Percentiles rank a stretch among this genome's conserved stretches.
Evolutionary conservation across 257 asterid species (phyloP).

Genomic region (Nicotiana tabacum): DNA sequence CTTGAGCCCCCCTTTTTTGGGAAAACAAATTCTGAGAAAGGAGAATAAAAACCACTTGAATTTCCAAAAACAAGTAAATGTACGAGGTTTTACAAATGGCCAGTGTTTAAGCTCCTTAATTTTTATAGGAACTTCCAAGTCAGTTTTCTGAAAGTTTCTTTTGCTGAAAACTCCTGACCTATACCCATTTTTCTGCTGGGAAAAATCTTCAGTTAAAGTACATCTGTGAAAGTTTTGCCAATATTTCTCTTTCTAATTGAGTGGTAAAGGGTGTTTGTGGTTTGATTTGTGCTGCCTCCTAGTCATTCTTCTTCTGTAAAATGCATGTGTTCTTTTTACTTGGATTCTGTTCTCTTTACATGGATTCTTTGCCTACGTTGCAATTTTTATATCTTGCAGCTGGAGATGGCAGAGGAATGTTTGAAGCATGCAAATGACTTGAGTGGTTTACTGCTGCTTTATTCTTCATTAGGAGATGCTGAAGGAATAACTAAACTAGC

Average conservation of each 20-base stretch:
- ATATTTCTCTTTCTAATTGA: background rate
- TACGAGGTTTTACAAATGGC: background rate
- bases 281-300: conserved; percentile 5
- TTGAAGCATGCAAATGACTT: conserved; percentile 90
- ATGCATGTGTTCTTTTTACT: conserved; percentile 1
- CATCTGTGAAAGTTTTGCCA: background rate
- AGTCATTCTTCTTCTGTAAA: background rate
- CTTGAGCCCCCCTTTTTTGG: background rate
- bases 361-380: conserved; percentile 1
- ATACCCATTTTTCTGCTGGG: background rate
- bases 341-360: background rate
- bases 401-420: conserved; percentile 87
- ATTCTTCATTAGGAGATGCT: conserved; percentile 84
- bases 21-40: background rate
- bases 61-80: background rate
- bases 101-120: conserved; percentile 6
- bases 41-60: background rate
- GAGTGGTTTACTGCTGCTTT: conserved; percentile 86
- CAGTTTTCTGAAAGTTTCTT: background rate
- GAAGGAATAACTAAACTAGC: conserved; percentile 75
- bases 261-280: background rate
- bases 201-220: background rate
- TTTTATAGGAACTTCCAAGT: background rate
- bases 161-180: background rate
- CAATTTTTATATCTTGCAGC: conserved; percentile 38